Base-by-base conservation (phyloP, 106 monocot genomes). In the Alisma plantagoaquatica region DNA sequence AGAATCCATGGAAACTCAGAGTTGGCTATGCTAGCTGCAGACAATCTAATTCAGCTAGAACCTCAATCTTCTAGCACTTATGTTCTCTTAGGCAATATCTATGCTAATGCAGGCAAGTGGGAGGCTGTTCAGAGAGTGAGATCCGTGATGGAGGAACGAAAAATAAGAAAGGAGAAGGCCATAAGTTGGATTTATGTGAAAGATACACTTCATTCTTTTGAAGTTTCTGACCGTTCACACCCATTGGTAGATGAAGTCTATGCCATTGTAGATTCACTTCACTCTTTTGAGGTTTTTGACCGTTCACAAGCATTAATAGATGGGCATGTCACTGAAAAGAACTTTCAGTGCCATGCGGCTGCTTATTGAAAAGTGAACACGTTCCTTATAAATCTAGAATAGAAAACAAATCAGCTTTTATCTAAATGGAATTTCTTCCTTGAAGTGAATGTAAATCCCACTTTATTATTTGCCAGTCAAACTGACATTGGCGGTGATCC, bases 41-140 rank as follows among this genome's bases (percentile, higher is more conserved):
- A 69, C 23, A 17, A 31, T 1, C 66, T 84, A 22, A 44, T 72
- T 23, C 29, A 77, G 29, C 51, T 70, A 43, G 74, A 65, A 11
- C 56, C 75, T 30, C 49, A 65, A 23, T 49, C 23, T 23, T 61
- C 77, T 33, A 68, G 59, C 31, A 14, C 61, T 1, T 81, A 70
- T 71, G 77, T 86, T 20, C 41, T 64, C 18, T 53, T 77, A 14
- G 79, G 77, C 21, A 77, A 74, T 29, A 70, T 77, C 8, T 74
- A 71, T 74, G 68, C 71, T 18, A 72, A 68, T 8, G 45, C 42
- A 64, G 73, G 71, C 23, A 61, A 8, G 4, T 81, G 86, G 80
- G 53, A 60, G 0, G 63, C 51, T 29, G 76, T 70, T 6, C 70
- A 70, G 29, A 77, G 74, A 33, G 42, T 77, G 29, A 70, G 86